These are phyloP conservation scores for Epichloe scottii DNA, from an alignment of 2,329 filamentous ascomycete genomes.

Conservation along the genomic window DNA sequence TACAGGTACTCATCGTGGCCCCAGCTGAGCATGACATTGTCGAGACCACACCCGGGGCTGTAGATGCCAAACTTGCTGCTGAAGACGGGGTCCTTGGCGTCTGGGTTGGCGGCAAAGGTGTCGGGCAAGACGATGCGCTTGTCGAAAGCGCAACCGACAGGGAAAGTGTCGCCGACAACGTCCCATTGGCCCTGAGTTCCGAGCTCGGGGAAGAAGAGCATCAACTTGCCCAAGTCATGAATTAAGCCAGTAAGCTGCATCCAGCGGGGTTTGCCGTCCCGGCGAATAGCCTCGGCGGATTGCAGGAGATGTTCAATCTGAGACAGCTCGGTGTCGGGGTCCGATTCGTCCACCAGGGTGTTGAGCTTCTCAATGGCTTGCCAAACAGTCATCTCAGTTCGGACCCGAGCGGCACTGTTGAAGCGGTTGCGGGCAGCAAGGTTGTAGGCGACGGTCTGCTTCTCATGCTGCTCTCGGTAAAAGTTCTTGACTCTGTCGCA, in stretches of 20 bases:
- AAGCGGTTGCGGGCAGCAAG: constrained; percentile 55
- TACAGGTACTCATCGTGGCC: constrained; percentile 84
- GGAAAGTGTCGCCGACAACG: constrained; percentile 79
- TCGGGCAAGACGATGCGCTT: constrained; percentile 68
- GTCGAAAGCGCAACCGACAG: constrained; percentile 65
- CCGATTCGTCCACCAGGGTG: constrained; percentile 79
- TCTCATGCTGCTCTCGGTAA: constrained; percentile 60
- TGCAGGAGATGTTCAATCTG: constrained; percentile 88
- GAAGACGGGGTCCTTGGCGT: constrained; percentile 59
- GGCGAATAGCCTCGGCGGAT: constrained; percentile 76
- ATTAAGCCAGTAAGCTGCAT: constrained; percentile 69
- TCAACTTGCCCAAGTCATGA: constrained; percentile 69
- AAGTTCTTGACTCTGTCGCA: constrained; percentile 79
- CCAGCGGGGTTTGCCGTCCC: constrained; percentile 72
- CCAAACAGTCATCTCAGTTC: constrained; percentile 74
- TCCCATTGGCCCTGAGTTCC: constrained; percentile 79
- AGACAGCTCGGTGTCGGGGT: constrained; percentile 75
- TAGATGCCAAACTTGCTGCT: constrained; percentile 71
- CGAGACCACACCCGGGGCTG: constrained; percentile 62
- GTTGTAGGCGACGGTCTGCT: constrained; percentile 76
- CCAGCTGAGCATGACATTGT: constrained; percentile 84
- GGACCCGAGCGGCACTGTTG: constrained; percentile 44
- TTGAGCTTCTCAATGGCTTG: constrained; percentile 88
- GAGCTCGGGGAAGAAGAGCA: constrained; percentile 58
- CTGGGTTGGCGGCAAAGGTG: constrained; percentile 67